Evolutionary conservation across 139 green algal genomes (phyloP).

Genomic region (Chlorella sorokiniana): DNA sequence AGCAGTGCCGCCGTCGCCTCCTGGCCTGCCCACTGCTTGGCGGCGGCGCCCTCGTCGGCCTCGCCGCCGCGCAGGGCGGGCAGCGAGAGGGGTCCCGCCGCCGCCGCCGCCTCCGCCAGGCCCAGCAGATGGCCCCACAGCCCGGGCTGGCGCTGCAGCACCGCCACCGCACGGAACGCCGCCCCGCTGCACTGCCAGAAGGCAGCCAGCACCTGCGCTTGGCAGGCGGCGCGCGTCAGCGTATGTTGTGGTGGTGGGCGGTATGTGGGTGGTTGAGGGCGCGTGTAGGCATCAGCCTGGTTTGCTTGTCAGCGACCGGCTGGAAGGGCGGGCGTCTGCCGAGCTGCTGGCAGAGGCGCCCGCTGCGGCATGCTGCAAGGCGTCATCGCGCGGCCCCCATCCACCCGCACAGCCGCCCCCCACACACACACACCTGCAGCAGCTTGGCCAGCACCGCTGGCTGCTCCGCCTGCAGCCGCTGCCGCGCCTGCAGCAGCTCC

Average conservation of each 20-base stretch:
- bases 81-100: background rate
- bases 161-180: conserved; percentile 40
- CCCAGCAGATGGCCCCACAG: conserved; percentile 50
- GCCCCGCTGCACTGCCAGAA: conserved; percentile 57
- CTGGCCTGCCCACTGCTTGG: background rate
- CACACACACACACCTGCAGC: conserved; percentile 36
- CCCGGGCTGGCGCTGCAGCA: conserved; percentile 47
- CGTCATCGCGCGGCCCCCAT: too few relatives aligned
- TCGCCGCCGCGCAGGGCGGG: background rate
- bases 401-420: too few relatives aligned
- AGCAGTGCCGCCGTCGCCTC: conserved; percentile 32
- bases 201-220: conserved; percentile 43
- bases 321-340: too few relatives aligned
- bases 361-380: too few relatives aligned
- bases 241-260: too few relatives aligned
- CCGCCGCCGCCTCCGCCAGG: conserved; percentile 18
- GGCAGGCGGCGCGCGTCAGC: too few relatives aligned
- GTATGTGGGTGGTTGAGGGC: too few relatives aligned
- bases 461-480: conserved; percentile 27
- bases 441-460: conserved; percentile 49
- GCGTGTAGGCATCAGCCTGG: too few relatives aligned
- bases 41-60: background rate
- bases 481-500: conserved; percentile 35
- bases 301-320: too few relatives aligned
- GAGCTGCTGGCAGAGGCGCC: too few relatives aligned